Conservation (phyloP, 495 filamentous ascomycete genomes). For the Articulospora tetracladia region DNA sequence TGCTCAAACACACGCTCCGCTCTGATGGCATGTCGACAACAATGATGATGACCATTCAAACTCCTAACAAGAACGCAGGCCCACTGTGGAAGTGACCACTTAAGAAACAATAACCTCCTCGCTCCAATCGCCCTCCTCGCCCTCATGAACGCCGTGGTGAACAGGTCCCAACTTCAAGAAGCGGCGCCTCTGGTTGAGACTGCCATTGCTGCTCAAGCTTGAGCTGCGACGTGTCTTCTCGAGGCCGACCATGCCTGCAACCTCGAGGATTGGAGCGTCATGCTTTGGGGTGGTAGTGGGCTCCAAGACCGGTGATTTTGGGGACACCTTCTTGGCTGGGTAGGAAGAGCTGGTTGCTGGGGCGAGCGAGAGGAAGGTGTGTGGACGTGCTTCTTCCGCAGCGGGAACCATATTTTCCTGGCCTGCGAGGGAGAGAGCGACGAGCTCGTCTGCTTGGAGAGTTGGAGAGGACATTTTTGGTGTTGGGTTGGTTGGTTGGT, state of each 20-base stretch:
- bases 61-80: not conserved
- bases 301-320: not conserved
- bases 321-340: slow-evolving; percentile 5
- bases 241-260: not conserved
- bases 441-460: slow-evolving; percentile 5
- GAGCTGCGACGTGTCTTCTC: slow-evolving; percentile 16
- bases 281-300: not conserved
- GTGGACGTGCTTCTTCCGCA: slow-evolving; percentile 1
- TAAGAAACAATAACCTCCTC: slow-evolving; percentile 15
- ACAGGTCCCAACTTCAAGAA: slow-evolving; percentile 23
- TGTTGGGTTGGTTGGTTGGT: not conserved
- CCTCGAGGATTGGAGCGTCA: not conserved
- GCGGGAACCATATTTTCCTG: slow-evolving; percentile 11
- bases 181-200: slow-evolving; percentile 5
- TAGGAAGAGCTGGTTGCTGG: slow-evolving; percentile 21
- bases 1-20: not conserved
- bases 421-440: slow-evolving; percentile 9
- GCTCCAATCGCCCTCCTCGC: slow-evolving; percentile 21
- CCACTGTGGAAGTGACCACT: not conserved
- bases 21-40: not conserved
- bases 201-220: slow-evolving; percentile 10
- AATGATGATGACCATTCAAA: too few species aligned
- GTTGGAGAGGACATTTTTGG: slow-evolving; percentile 2
- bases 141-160: slow-evolving; percentile 15
- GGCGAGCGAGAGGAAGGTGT: slow-evolving; percentile 23